Percentiles rank a stretch among this genome's conserved stretches.
phyloP scores from a whole-genome alignment of 208 protist genomes.

The Acanthamoeba castellanii region DNA sequence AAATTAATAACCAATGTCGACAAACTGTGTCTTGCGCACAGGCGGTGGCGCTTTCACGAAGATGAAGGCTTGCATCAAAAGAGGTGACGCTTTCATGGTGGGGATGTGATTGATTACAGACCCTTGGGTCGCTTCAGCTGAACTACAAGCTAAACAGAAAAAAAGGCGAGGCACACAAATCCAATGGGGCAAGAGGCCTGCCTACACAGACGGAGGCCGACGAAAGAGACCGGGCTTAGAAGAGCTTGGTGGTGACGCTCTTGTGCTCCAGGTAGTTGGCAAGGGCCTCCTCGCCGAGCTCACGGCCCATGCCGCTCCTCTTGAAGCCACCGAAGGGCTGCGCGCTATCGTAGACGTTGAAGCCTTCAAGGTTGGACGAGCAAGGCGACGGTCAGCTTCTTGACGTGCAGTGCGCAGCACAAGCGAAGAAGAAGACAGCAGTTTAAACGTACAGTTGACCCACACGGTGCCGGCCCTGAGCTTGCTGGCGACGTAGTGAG shows the following conservation, averaged over 20 bases:
- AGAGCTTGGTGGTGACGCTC: conserved; percentile 82
- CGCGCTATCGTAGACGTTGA: conserved; percentile 90
- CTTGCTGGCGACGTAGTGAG: conserved; percentile 81
- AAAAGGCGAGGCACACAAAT: too few relatives aligned
- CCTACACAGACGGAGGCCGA: too few relatives aligned
- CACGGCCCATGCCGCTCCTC: conserved; percentile 92
- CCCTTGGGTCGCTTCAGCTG: too few relatives aligned
- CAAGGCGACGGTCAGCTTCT: background rate
- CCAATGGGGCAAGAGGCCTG: too few relatives aligned
- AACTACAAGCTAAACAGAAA: too few relatives aligned
- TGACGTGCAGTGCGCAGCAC: background rate
- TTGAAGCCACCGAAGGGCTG: conserved; percentile 94
- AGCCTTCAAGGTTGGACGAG: conserved; percentile 75
- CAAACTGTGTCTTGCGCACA: too few relatives aligned
- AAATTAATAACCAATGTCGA: too few relatives aligned
- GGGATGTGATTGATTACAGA: too few relatives aligned
- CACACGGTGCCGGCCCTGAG: conserved; percentile 92
- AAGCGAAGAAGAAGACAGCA: background rate
- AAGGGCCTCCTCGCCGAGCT: conserved; percentile 90
- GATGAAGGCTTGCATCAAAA: too few relatives aligned
- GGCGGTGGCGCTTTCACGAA: too few relatives aligned
- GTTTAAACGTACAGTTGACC: conserved; percentile 88
- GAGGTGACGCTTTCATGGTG: too few relatives aligned
- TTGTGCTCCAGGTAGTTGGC: conserved; percentile 91
- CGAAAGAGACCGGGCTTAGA: background rate